Base-by-base conservation (phyloP, 495 filamentous ascomycete genomes). In the Penicillium soppii region DNA sequence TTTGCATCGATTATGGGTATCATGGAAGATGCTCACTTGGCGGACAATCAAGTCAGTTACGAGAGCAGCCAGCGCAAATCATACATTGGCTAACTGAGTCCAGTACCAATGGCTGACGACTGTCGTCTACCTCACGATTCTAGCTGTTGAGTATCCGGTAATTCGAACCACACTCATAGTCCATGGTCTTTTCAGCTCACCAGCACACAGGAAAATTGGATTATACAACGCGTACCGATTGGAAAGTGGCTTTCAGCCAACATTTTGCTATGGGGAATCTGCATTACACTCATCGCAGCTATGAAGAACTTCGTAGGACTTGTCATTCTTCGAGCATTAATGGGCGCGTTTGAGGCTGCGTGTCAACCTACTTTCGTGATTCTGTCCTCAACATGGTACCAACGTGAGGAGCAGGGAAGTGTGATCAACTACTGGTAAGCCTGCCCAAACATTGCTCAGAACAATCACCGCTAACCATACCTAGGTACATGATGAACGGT, bases 1-100 rank as follows among this genome's bases (percentile, higher is more conserved):
- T 87, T 85, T 63, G 77, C 84, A 4, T 82, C 83, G 26, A 85
- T 87, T 36, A 87, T 88, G 84, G 82, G 81, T 2, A 77, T 88
- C 16, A 63, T 67, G 3, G 60, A 73, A 16, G 82, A 88, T 59
- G 75, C 77, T 0, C 57, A 69, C 30, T 63, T 87, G 32, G 47
- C 63, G 1, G 79, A 73, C 7, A 77, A 84, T 22, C 54, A 82
- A 59, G 69, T 72, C 29, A 22, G 44, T 38, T 32, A 8, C 13
- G 4, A 20, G 5, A 12, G 13, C 26, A 48, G 5, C 16, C 7
- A n/a, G 36, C 30, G 27, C n/a, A 20, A 10, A 45, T 15, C 16
- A 17, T 7, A 17, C 15, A 9, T 17, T 20, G 19, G 33, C 35
- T 51, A 17, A 50, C 36, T 19, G 15, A 22, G n/a, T 19, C 10